Percentiles rank a stretch among this genome's conserved stretches.
phyloP scores from a whole-genome alignment of 805 yeast species.

The Kuraishia capsulata region DNA sequence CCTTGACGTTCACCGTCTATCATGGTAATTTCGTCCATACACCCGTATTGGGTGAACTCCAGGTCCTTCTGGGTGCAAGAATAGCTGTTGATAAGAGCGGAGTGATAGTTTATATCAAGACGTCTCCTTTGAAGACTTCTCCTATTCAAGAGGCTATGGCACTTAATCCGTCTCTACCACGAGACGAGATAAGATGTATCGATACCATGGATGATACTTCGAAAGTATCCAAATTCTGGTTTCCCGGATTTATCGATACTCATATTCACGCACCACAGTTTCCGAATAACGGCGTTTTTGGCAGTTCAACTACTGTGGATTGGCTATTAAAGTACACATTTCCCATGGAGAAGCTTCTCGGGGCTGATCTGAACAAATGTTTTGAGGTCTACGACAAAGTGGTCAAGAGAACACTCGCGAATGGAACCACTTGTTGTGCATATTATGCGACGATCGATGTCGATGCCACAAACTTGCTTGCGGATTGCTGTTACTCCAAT shows the following conservation, averaged over 20 bases:
- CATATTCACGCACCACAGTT: slow-evolving; percentile 83
- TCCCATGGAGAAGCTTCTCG: slow-evolving; percentile 28
- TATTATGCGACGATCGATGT: slow-evolving; percentile 87
- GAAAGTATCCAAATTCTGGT: slow-evolving; percentile 39
- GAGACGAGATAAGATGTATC: slow-evolving; percentile 21
- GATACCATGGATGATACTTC: slow-evolving; percentile 24
- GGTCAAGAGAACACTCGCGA: slow-evolving; percentile 55
- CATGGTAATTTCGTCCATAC: slow-evolving; percentile 72
- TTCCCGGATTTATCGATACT: slow-evolving; percentile 79
- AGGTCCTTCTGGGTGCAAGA: slow-evolving; percentile 45
- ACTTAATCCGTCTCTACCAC: slow-evolving; percentile 8
- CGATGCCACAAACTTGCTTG: slow-evolving; percentile 66
- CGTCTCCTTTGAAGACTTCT: slow-evolving; percentile 7
- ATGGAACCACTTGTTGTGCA: slow-evolving; percentile 90
- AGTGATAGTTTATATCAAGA: slow-evolving; percentile 31
- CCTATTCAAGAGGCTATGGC: slow-evolving; percentile 18
- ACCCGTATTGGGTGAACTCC: slow-evolving; percentile 46
- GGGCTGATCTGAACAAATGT: slow-evolving; percentile 40
- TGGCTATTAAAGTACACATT: slow-evolving; percentile 88
- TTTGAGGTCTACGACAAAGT: slow-evolving; percentile 53
- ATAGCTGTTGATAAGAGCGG: slow-evolving; percentile 60
- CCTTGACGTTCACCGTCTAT: slow-evolving; percentile 29
- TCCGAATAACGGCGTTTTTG: slow-evolving; percentile 78
- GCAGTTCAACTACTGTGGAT: slow-evolving; percentile 74
- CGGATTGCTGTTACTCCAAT: slow-evolving; percentile 49